A percentile compares a stretch with the other conserved stretches of the same genome.
These are phyloP conservation scores for Pestalotiopsis sp. DNA, from an alignment of 2,329 filamentous ascomycete genomes.

Conservation along the genomic window DNA sequence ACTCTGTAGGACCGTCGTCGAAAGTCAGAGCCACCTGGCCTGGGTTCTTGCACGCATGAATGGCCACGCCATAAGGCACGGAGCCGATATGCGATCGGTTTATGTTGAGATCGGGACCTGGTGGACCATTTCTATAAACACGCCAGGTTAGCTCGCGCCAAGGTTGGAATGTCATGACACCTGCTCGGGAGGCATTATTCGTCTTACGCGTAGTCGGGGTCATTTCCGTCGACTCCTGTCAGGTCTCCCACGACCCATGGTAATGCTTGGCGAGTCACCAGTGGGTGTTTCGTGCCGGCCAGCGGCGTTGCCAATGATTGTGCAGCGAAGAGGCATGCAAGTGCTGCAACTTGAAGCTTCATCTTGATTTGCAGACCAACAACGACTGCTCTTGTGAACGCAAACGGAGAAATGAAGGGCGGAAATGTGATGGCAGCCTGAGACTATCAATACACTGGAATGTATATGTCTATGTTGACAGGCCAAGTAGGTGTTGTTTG, in stretches of 20 bases:
- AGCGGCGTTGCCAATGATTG: background rate
- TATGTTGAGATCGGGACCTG: background rate
- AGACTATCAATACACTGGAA: no score
- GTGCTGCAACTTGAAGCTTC: background rate
- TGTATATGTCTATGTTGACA: background rate
- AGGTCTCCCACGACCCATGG: background rate
- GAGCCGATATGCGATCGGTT: slow-evolving; percentile 17
- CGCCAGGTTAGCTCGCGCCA: background rate
- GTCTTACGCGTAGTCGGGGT: background rate
- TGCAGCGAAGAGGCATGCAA: background rate
- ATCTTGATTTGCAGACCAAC: background rate
- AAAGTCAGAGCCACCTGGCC: slow-evolving; percentile 37
- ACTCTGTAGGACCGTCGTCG: slow-evolving; percentile 37
- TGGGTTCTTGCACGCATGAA: slow-evolving; percentile 27
- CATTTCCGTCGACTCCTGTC: background rate
- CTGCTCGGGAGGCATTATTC: background rate
- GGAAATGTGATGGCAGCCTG: background rate
- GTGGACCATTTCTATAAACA: background rate
- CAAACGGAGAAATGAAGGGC: background rate
- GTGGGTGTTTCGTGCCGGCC: background rate
- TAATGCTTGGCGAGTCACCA: background rate
- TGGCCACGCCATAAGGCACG: slow-evolving; percentile 33
- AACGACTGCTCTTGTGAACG: background rate
- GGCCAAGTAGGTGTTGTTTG: background rate
- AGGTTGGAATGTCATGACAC: background rate